Evolutionary conservation across 805 yeast species (phyloP), one percentile per base, ranked within the genome.

Genomic region (Candida berthetii): DNA sequence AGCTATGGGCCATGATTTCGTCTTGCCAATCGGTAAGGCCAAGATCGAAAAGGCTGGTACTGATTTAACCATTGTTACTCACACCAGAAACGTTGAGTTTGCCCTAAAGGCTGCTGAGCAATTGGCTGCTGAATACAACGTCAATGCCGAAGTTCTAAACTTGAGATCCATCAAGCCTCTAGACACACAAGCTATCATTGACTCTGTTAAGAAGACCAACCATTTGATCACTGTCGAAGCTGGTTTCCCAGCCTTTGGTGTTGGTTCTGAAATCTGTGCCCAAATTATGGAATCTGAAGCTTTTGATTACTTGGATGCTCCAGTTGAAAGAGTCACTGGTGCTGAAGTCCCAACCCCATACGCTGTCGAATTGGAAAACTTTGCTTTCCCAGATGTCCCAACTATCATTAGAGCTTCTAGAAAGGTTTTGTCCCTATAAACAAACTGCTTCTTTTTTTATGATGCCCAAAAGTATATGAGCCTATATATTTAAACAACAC

Each of bases 281-380:
- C 96, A 89, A 71, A 75, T 93, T 62, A 89, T 93, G 96, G 99
- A 93, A 73, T 80, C 95, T 44, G 97, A 90, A 69, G 98, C 96
- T 41, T 93, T 93, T 54, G 99, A 93, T 70, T 87, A 89, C 79
- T 79, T 93, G 62, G 99, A 93, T 69, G 95, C 98, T 47, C 99
- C 99, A 56, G 87, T 93, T 53, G 95, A 84, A 73, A 88, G 99
- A 77, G 91, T 90, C 58, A 93, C 99, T 45, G 99, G 99, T 67
- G 95, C 98, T 63, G 99, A 93, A 73, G 97, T 90, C 27, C 99
- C 99, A 68, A 93, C 99, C 54, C 99, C 99, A 51, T 93, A 93
- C 64, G 96, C 96, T 56, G 79, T 81, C 68, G 90, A 84, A 71
- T 78, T 93, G 64, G 99, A 93, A 80, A 95, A 85, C 72, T 86